These are phyloP conservation scores for Hylodesmum podocarpum DNA, from an alignment of 306 rosid species.

Conservation along the genomic window DNA sequence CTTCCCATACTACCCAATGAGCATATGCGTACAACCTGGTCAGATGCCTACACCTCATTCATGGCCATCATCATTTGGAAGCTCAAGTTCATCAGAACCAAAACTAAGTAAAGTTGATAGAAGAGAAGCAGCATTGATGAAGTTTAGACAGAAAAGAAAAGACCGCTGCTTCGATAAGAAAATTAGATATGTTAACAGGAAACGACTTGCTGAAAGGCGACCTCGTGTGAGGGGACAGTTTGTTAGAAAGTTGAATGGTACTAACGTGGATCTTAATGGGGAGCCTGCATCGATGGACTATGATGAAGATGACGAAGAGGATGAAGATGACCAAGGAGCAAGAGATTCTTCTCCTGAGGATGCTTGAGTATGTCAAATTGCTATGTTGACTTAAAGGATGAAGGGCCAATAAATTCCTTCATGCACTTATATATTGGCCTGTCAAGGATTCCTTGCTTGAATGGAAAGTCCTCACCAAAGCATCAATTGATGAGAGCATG, in stretches of 20 bases:
- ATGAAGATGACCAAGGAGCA: conserved; percentile 46
- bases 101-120: conserved; percentile 68
- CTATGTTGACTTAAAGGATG: neutral
- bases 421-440: neutral
- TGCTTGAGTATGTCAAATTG: conserved; percentile 31
- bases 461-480: conserved; percentile 22
- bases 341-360: conserved; percentile 44
- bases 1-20: conserved; percentile 70
- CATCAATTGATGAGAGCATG: conserved; percentile 13
- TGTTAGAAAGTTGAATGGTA: conserved; percentile 80
- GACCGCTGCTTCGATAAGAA: conserved; percentile 96
- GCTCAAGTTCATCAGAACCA: conserved; percentile 58
- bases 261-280: conserved; percentile 83
- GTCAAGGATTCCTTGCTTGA: conserved; percentile 25
- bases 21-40: conserved; percentile 70
- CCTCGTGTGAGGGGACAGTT: conserved; percentile 94
- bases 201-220: conserved; percentile 85
- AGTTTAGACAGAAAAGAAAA: conserved; percentile 94
- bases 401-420: conserved; percentile 16
- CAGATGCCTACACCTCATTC: conserved; percentile 63
- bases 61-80: conserved; percentile 74
- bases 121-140: conserved; percentile 96
- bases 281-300: conserved; percentile 68
- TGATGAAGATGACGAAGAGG: conserved; percentile 73
- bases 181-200: conserved; percentile 87